phyloP scores from a whole-genome alignment of 2,329 filamentous ascomycete species.

The Colletotrichum liriopes region DNA sequence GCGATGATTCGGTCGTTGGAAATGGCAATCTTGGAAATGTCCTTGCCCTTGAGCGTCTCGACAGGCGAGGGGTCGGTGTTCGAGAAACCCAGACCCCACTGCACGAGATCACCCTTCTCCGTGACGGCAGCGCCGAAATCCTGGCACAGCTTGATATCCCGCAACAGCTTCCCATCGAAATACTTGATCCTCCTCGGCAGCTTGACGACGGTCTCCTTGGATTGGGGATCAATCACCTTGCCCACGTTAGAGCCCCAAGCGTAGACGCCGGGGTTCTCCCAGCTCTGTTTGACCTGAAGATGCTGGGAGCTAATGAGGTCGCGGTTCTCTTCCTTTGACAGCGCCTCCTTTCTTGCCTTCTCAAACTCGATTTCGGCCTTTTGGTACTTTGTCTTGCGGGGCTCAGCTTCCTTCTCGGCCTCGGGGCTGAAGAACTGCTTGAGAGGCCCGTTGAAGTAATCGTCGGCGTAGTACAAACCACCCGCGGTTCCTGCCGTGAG shows the following conservation, averaged over 20 bases:
- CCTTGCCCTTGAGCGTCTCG: constrained; percentile 84
- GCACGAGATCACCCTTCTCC: constrained; percentile 89
- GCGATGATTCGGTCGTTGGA: constrained; percentile 89
- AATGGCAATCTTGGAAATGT: constrained; percentile 82
- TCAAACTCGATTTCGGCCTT: constrained; percentile 78
- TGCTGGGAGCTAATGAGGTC: constrained; percentile 89
- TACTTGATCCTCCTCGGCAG: constrained; percentile 82
- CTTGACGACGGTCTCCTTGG: constrained; percentile 84
- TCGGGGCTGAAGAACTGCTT: constrained; percentile 27
- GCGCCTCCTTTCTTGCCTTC: constrained; percentile 69
- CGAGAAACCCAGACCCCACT: constrained; percentile 90
- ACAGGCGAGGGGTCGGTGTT: constrained; percentile 74
- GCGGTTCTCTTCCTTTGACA: constrained; percentile 79
- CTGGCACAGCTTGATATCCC: constrained; percentile 88
- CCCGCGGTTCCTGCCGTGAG: constrained; percentile 51
- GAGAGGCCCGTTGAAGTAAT: constrained; percentile 38
- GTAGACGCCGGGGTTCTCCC: constrained; percentile 89
- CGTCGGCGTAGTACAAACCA: constrained; percentile 56
- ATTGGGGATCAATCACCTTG: constrained; percentile 87
- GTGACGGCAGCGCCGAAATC: constrained; percentile 89
- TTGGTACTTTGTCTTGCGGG: constrained; percentile 43
- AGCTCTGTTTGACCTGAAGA: constrained; percentile 87
- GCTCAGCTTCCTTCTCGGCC: constrained; percentile 20
- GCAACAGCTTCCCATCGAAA: constrained; percentile 87
- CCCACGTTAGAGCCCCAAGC: constrained; percentile 93